Evolutionary conservation across 2,329 filamentous ascomycete species (phyloP), one percentile per base, ranked within the genome.

Genomic region (Cryphonectria japonica): DNA sequence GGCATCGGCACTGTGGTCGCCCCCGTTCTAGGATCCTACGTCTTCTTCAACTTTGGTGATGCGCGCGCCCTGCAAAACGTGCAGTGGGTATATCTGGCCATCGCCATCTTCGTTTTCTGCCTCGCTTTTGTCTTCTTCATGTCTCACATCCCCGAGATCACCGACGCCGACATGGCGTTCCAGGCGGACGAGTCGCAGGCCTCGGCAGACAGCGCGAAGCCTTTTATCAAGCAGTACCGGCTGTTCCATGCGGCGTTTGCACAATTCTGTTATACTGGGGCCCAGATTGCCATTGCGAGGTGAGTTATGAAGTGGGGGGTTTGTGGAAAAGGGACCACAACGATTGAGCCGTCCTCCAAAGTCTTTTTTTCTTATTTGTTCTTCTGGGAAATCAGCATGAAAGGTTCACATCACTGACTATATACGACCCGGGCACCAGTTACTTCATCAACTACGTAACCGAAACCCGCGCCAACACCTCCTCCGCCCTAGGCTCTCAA

Each of bases 241-340:
- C 84, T 95, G 2, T 94, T 94, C 84, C 91, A 93, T 76, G 93
- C 91, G 16, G 88, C 91, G 0, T 87, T 90, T 75, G 91, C 92
- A 0, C 92, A 95, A 75, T 95, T 95, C 80, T 93, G 90, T 78
- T 96, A 95, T 78, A 91, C 84, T 0, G 93, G 93, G 64, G 89
- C 92, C 0, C 93, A 95, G 78, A 84, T 91, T 46, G 88, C 86
- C 69, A 88, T 91, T 69, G 89, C 89, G 0, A 80, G 80, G 50
- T 77, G 60, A 57, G 74, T 68, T 8, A 8, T 34, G 3, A 6
- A 34, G 19, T 5, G 13, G 16, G 41, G 41, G 13, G 46, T 9
- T 50, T 26, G 26, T 26, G 22, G 16, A 5, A 22, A 4, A 50
- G 6, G 43, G 43, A 6, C 16, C 19, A 19, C 6, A 16, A 50